Conservation (phyloP, 1,139 yeast genomes). For the Yamadazyma friedrichii region DNA sequence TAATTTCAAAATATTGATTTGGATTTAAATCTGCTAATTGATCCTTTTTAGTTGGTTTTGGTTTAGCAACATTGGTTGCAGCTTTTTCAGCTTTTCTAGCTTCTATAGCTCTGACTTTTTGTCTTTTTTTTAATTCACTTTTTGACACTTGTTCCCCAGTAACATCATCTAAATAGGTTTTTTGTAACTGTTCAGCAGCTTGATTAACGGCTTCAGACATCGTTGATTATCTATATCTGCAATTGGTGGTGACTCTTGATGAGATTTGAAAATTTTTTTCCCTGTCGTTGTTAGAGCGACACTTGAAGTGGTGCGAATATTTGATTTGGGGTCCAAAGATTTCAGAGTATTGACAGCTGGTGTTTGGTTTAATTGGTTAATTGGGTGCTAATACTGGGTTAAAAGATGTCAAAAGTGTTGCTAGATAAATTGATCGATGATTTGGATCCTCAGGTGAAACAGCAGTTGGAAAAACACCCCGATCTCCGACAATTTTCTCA, state of each 20-base stretch:
- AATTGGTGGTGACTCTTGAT: no score
- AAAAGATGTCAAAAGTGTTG: conserved; percentile 25
- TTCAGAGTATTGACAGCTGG: no score
- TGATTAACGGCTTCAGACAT: conserved; percentile 39
- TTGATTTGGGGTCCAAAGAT: no score
- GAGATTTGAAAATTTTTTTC: no score
- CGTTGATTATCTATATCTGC: no score
- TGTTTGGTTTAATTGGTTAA: no score
- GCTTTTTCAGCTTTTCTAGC: conserved; percentile 93
- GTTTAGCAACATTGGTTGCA: conserved; percentile 56
- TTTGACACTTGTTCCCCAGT: conserved; percentile 98
- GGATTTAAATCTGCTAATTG: conserved; percentile 88
- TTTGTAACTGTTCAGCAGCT: conserved; percentile 77
- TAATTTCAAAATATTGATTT: conserved; percentile 87
- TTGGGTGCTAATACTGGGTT: no score
- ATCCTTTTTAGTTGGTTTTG: conserved; percentile 54
- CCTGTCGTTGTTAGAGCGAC: no score
- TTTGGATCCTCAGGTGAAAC: conserved; percentile 17
- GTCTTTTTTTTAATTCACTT: conserved; percentile 94
- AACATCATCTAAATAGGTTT: conserved; percentile 85
- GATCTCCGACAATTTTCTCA: conserved; percentile 17
- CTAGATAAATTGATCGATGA: conserved; percentile 23
- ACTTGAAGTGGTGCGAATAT: no score
- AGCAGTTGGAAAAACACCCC: conserved; percentile 12
- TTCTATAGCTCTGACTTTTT: conserved; percentile 82